Evolutionary conservation across 78 protist genomes (phyloP).

Genomic region (Dictyostelium citrinum): DNA sequence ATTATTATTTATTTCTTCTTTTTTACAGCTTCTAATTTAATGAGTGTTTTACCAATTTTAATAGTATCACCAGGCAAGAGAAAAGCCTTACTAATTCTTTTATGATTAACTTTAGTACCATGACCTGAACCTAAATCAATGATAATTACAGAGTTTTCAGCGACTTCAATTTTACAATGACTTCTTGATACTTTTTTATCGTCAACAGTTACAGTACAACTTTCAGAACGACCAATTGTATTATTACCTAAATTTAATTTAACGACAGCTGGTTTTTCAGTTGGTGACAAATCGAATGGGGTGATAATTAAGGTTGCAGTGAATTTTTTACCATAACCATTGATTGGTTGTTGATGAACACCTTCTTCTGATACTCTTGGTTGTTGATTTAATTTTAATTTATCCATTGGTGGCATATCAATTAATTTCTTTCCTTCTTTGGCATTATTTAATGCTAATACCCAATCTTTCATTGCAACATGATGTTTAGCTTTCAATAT

Average conservation of each 20-base stretch:
- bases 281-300: not conserved
- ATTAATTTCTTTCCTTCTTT: not conserved
- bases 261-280: not conserved
- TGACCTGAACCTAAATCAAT: slow-evolving; percentile 73
- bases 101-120: slow-evolving; percentile 59
- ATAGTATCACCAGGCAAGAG: slow-evolving; percentile 19
- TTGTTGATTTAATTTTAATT: not conserved
- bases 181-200: slow-evolving; percentile 52
- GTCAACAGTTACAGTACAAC: slow-evolving; percentile 22
- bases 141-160: not conserved
- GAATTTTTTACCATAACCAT: slow-evolving; percentile 45
- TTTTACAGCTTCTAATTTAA: slow-evolving; percentile 32
- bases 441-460: not conserved
- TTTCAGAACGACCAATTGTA: slow-evolving; percentile 63
- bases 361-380: not conserved
- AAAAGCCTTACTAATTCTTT: not conserved
- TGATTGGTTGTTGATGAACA: not conserved
- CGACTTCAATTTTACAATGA: slow-evolving; percentile 64
- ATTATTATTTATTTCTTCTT: not conserved
- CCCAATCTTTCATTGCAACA: slow-evolving; percentile 70
- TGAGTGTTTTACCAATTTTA: slow-evolving; percentile 59
- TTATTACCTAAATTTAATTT: slow-evolving; percentile 25
- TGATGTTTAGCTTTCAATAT: slow-evolving; percentile 62
- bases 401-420: not conserved
- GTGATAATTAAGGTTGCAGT: not conserved